Evolutionary conservation across 225 moss, liverwort and hornwort species (phyloP), one percentile per base, ranked within the genome.

Genomic region (Straminergon stramineum): DNA sequence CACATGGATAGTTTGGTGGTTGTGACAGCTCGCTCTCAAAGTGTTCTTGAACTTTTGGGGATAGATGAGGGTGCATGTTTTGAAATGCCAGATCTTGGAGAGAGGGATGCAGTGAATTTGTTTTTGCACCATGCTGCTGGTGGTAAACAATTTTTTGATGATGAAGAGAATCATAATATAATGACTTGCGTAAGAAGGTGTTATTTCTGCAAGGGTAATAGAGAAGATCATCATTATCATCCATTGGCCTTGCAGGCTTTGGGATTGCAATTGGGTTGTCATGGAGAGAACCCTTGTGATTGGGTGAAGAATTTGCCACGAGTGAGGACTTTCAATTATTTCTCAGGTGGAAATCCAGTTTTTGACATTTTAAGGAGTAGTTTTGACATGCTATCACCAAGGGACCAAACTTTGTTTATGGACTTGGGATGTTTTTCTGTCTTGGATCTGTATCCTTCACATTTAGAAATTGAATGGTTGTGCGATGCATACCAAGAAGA

Each of bases 391-490:
- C 32, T 82, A 15, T 15, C 31, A 1, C 20, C 31, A 43, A 43
- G 8, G 17, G 81, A 61, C 3, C 12, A 81, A 43, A 43, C 43
- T 62, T 81, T 80, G 27, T 80, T 80, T 27, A 26, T 80, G 58
- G 80, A 80, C 4, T 2, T 43, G 19, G 81, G 53, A 5, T 14
- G 34, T 21, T 76, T 77, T 34, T 21, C 76, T 75, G 4, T 1
- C 0, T 17, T 0, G 12, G 0, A 19, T 32, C 0, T 0, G 0
- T 32, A 2, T 75, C 1, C 0, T 4, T 0, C 0, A 11, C 1
- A 1, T 7, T 11, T 2, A 19, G 0, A 1, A 20, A 19, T 75
- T 19, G 32, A 64, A 3, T 64, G 83, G 48, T 16, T 83, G 32
- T 51, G 65, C 2, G 4, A 2, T 63, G 35, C 4, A 16, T 1